Base-by-base conservation (phyloP, 495 filamentous ascomycete genomes). In the Xylaria telfairii region DNA sequence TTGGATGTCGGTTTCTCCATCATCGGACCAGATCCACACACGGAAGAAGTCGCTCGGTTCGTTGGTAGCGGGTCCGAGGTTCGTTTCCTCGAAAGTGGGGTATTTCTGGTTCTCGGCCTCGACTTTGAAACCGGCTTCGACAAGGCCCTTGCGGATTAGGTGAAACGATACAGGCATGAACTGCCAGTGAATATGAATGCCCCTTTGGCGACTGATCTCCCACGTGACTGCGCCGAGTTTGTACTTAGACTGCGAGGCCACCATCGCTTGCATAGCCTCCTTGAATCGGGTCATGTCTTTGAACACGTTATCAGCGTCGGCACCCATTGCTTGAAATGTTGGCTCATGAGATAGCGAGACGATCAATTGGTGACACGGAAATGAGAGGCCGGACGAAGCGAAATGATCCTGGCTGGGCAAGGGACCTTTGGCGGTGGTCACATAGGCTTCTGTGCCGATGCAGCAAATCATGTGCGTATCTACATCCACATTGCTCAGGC, bases 181-280 rank as follows among this genome's bases (percentile, higher is more conserved):
- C 83, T 99, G 96, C 96, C 95, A 98, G 76, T 97, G 96, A 0
- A 88, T 85, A 77, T 99, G 96, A 64, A 98, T 90, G 28, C 93
- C 93, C 13, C 85, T 84, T 3, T 81, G 83, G 21, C 94, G 89
- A 74, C 89, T 93, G 72, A 99, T 91, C 81, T 98, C 95, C 87
- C 93, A 99, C 0, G 94, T 95, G 3, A 98, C 92, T 10, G 92
- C 87, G 34, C 94, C 95, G 4, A 97, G 84, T 69, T 83, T 80
- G 75, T 84, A 79, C 71, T 83, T 81, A 10, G 82, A 86, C 77
- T 81, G 62, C 87, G 79, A 74, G 2, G 86, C 76, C 7, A 87
- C 77, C 91, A 97, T 96, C 39, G 79, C 77, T 70, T 95, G 92
- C 39, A 98, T 79, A 0, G 91, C 82, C 44, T 83, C 78, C 42